Evolutionary conservation across 768 basidiomycete species (phyloP).

Genomic region (Baorangia bicolor): DNA sequence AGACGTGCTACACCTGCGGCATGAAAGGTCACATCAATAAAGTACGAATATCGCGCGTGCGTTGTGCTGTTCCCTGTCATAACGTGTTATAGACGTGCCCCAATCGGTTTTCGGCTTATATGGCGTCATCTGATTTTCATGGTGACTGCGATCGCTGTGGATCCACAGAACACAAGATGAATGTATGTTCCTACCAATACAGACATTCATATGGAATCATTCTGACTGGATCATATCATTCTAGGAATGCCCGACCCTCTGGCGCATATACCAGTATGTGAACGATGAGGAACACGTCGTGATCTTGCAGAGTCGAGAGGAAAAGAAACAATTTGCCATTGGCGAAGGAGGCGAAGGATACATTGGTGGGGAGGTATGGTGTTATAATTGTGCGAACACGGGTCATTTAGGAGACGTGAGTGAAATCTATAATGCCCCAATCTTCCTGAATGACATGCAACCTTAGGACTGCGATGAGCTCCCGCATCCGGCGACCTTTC

Average conservation of each 20-base stretch:
- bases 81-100: conserved; percentile 58
- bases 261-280: conserved; percentile 78
- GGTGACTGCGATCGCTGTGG: conserved; percentile 70
- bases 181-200: conserved; percentile 41
- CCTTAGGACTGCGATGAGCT: conserved; percentile 61
- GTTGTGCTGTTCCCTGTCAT: not conserved
- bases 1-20: conserved; percentile 76
- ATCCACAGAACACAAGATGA: conserved; percentile 58
- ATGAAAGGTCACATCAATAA: conserved; percentile 81
- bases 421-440: conserved; percentile 5
- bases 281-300: conserved; percentile 48
- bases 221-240: not conserved
- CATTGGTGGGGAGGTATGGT: conserved; percentile 73
- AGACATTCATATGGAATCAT: not conserved
- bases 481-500: conserved; percentile 39
- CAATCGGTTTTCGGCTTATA: conserved; percentile 44
- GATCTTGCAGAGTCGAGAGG: conserved; percentile 46
- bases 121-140: conserved; percentile 25
- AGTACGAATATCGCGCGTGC: conserved; percentile 33
- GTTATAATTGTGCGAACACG: conserved; percentile 71
- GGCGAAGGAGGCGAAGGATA: conserved; percentile 80
- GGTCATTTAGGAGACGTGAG: conserved; percentile 83
- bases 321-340: conserved; percentile 47
- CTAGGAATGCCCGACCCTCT: conserved; percentile 81
- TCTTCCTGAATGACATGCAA: not conserved